phyloP scores from a whole-genome alignment of 441 rosid species.

The Heliophila coronopifolia region DNA sequence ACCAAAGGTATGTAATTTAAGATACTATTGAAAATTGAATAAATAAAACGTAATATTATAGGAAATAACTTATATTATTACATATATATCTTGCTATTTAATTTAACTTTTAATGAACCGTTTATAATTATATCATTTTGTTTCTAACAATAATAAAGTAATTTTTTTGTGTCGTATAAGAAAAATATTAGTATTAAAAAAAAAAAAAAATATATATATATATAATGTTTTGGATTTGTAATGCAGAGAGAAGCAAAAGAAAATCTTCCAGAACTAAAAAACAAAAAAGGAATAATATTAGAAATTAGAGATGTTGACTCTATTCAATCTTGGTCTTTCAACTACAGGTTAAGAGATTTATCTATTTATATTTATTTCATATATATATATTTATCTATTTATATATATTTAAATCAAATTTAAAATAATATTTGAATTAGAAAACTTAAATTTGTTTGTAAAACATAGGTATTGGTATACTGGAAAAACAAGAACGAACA shows the following conservation, averaged over 20 bases:
- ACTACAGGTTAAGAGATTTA: slow-evolving; percentile 64
- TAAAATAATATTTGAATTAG: not conserved
- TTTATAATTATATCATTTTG: too few relatives aligned
- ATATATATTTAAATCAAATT: not conserved
- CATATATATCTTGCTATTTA: too few relatives aligned
- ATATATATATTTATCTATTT: not conserved
- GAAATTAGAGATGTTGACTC: slow-evolving; percentile 43
- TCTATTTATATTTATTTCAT: not conserved
- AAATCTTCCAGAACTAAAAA: slow-evolving; percentile 53
- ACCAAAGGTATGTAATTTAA: slow-evolving; percentile 55
- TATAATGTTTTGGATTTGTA: not conserved
- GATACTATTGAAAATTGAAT: too few relatives aligned
- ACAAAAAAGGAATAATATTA: slow-evolving; percentile 54
- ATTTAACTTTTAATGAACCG: too few relatives aligned
- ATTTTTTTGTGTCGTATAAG: too few relatives aligned
- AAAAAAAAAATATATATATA: not conserved
- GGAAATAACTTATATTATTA: too few relatives aligned
- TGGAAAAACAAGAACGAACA: slow-evolving; percentile 80
- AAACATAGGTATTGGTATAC: slow-evolving; percentile 64
- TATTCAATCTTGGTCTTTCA: slow-evolving; percentile 44
- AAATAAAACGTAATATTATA: too few relatives aligned
- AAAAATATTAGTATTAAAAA: too few relatives aligned
- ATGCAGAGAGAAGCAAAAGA: slow-evolving; percentile 60
- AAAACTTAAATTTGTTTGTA: slow-evolving; percentile 5
- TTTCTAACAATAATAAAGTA: too few relatives aligned